Evolutionary conservation across 2,329 filamentous ascomycete species (phyloP), one percentile per base, ranked within the genome.

Genomic region (Ploettnerulaceae sp.): DNA sequence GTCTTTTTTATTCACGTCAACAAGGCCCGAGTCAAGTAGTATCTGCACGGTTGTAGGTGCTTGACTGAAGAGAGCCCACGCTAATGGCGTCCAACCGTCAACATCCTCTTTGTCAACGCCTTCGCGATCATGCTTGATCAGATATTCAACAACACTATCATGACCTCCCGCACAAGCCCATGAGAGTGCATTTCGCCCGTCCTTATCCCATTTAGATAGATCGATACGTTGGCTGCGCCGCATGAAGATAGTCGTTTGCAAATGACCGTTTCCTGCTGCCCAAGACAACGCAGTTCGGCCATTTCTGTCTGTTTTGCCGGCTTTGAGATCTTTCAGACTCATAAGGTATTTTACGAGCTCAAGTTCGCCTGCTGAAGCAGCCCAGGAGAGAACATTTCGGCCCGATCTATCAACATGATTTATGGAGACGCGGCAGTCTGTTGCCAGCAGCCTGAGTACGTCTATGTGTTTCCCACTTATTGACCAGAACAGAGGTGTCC

Each of bases 341-440:
- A 67, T 47, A 11, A 67, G 48, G 17, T 51, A 21, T 28, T 52
- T 56, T 4, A 65, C 47, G 11, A 57, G 38, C 14, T 57, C 50
- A 22, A 45, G 41, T 33, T 52, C 53, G 6, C 64, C 65, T 37
- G 60, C 60, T 4, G 58, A 58, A 21, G 64, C 61, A 2, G 64
- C 65, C 64, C 63, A 66, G n/a, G 64, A 66, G 21, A 66, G 34
- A 4, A 61, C 56, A 34, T 62, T 64, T 45, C 65, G 62, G 15
- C 63, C 61, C 22, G 26, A 32, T 42, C 57, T 59, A 42, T 67
- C 65, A 4, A 56, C 49, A 25, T 64, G 60, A 46, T 67, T 66
- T 29, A 63, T 37, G 28, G 64, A 48, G 3, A 65, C 41, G 1
- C 49, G 47, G 14, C 40, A 33, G 15, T 59, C 54, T 11, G 48